Base-by-base conservation (phyloP, 2,329 filamentous ascomycete genomes). In the Nothopassalora personata region DNA sequence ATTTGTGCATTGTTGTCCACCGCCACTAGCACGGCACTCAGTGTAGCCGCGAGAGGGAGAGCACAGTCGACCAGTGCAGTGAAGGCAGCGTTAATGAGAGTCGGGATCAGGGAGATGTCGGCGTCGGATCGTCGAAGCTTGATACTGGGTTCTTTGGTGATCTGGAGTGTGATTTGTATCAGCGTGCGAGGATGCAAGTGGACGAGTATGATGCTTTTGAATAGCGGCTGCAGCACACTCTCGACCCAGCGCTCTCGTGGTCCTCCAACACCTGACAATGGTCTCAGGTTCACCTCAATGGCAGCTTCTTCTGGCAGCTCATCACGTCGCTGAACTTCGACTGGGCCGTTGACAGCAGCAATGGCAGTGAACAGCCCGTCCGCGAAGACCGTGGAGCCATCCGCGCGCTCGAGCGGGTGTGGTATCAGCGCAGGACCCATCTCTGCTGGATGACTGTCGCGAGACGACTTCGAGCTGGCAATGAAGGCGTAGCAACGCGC, bases 251-350 rank as follows among this genome's bases (percentile, higher is more conserved):
- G 83, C 63, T 81, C 80, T 65, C 73, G 71, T 6, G 77, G 75
- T 46, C 75, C 78, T 79, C 89, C 91, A 49, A 94, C 86, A 15
- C 92, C 92, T 64, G 88, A 86, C 36, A 89, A 87, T 52, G 93
- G 93, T 73, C 94, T 86, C 64, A 99, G 84, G 72, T 93, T 86
- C 59, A 99, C 90, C 75, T 97, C 94, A 65, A 99, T 81, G 53
- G 88, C 85, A 30, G 93, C 91, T 77, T 97, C 91, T 74, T 96
- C 92, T 7, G 94, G 89, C 66, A 94, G 85, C 74, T 97, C 91
- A 72, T 99, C 93, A 68, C 90, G 86, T 69, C 92, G 85, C 67
- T 86, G 86, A 15, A 93, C 90, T 77, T 99, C 94, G 66, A 97
- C 85, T 15, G 94, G 94, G 0, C 93, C 94, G 75, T 96, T 97